Evolutionary conservation across 2,329 filamentous ascomycete species (phyloP), one percentile per base, ranked within the genome.

Genomic region (Scytalidium sp.): DNA sequence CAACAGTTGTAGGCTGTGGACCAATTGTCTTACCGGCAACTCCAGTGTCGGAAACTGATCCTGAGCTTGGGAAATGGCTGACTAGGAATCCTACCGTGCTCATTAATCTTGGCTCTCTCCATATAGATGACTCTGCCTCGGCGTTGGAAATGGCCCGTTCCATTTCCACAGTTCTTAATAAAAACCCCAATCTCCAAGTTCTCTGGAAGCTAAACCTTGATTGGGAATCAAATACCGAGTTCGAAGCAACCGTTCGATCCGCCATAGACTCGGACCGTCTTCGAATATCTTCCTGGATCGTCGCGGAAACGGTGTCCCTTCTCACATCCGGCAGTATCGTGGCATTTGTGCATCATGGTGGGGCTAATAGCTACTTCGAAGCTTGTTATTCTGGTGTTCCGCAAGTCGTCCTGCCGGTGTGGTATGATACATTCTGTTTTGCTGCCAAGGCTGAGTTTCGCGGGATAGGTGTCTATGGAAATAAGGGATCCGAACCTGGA

Each of bases 31-130:
- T 71, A 0, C 56, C 62, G 0, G 62, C 64, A 2, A 47, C 56
- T 0, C 50, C 68, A 0, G 63, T 76, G 0, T 43, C 59, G 11
- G 61, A 70, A 15, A 61, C 68, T 2, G 73, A 78, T 25, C 63
- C 70, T 0, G 65, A 70, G n/a, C 60, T 80, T 8, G 58, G 61
- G 1, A 41, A 41, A 1, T 80, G 76, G 77, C 62, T 79, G 3
- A 53, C 58, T 1, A 56, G 61, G 2, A 63, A 63, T 0, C 71
- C 73, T 2, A 78, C 74, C 0, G 59, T 80, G 0, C 67, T 76
- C n/a, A 65, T 80, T 27, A 78, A 75, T 51, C 59, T 79, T 1
- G 77, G 77, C 1, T 73, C 74, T 0, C 54, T 57, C 19, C 45
- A 58, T 10, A 22, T 45, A 15, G 53, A 55, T 39, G 56, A 57